Evolutionary conservation across 139 green algal genomes (phyloP).

Genomic region (Protoeuglena noctilucae): DNA sequence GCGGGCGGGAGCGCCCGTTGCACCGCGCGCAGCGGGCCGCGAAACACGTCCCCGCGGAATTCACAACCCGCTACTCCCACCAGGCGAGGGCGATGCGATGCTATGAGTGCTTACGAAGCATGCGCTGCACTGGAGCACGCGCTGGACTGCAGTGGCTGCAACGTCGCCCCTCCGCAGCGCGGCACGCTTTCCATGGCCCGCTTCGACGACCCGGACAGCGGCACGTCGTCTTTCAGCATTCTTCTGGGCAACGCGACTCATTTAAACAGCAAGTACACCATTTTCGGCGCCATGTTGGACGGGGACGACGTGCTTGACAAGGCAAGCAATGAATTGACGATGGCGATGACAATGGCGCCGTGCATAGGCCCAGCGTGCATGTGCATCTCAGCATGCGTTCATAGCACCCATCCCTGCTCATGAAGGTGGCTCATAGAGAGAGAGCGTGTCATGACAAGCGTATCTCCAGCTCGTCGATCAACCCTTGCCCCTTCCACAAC

Average conservation of each 20-base stretch:
- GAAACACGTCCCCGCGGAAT: not conserved
- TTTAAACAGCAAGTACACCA: slow-evolving; percentile 65
- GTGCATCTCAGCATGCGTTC: no score
- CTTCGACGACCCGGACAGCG: slow-evolving; percentile 61
- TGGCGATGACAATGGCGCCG: no score
- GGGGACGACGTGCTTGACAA: not conserved
- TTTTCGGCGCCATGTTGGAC: no score
- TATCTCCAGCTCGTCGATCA: no score
- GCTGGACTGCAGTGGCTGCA: slow-evolving; percentile 13
- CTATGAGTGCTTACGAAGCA: not conserved
- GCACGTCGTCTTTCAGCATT: slow-evolving; percentile 63
- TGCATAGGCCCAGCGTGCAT: no score
- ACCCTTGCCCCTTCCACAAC: no score
- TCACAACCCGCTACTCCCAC: not conserved
- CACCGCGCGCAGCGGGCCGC: slow-evolving; percentile 30
- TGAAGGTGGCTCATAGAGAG: no score
- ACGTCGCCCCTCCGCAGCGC: no score
- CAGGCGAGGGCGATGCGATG: not conserved
- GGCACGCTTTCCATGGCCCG: slow-evolving; percentile 67
- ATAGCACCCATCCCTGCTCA: no score
- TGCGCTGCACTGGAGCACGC: not conserved
- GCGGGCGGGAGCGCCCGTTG: slow-evolving; percentile 30
- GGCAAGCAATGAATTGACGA: not conserved
- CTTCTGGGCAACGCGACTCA: slow-evolving; percentile 62
- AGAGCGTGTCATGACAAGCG: no score